A percentile compares a stretch with the other conserved stretches of the same genome.
Conservation (phyloP, 1,139 yeast genomes). For the Candida frijolesensis region DNA sequence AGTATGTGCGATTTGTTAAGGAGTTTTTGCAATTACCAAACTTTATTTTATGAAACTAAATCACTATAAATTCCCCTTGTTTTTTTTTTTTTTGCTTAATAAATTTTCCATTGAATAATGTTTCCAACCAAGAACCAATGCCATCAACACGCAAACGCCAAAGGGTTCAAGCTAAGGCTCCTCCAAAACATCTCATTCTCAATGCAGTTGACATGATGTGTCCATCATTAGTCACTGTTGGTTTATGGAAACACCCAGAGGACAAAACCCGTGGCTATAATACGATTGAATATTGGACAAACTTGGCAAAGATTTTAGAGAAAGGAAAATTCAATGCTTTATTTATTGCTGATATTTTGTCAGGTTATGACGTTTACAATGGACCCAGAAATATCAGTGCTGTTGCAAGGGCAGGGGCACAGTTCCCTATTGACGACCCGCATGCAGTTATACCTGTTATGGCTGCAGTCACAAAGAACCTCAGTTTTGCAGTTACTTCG, state of each 20-base stretch:
- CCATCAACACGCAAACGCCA: no score
- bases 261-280: slow-evolving; percentile 35
- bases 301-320: slow-evolving; percentile 45
- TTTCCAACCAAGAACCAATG: no score
- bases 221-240: slow-evolving; percentile 38
- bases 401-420: slow-evolving; percentile 40
- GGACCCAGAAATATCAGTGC: slow-evolving; percentile 37
- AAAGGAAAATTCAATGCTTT: slow-evolving; percentile 45
- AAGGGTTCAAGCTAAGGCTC: no score
- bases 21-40: no score
- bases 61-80: no score
- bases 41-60: no score
- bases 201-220: slow-evolving; percentile 42
- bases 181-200: slow-evolving; percentile 11
- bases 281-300: slow-evolving; percentile 46
- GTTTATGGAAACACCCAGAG: slow-evolving; percentile 45
- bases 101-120: no score
- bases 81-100: no score
- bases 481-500: slow-evolving; percentile 43
- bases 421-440: slow-evolving; percentile 47
- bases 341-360: slow-evolving; percentile 49
- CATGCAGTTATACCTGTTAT: slow-evolving; percentile 41
- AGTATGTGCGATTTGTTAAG: not conserved
- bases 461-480: slow-evolving; percentile 42
- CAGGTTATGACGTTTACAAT: slow-evolving; percentile 42